Base-by-base conservation (phyloP, 345 rosid genomes). In the Anastatica hierochuntica region DNA sequence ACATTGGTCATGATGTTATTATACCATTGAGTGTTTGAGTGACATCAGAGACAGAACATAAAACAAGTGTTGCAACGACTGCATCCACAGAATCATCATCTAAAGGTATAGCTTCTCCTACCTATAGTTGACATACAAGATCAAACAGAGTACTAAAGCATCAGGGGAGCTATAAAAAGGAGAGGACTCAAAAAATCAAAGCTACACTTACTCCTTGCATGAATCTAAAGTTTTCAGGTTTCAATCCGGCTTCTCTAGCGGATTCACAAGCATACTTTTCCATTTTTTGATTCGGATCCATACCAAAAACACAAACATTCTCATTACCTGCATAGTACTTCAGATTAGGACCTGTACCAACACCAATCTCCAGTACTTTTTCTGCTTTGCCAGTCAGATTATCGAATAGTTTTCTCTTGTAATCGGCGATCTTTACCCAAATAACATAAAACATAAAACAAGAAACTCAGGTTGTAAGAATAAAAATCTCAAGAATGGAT, bases 341-440 rank as follows among this genome's bases (percentile, higher is more conserved):
- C 70, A 90, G 77, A 58, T 90, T 84, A 1, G 98, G 94, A 46
- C 89, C 95, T 5, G 98, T 76, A 8, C 98, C 96, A 46, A 82
- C 70, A 4, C 96, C 97, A 57, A 90, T 75, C 79, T 90, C 95
- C 74, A 90, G 53, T 24, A 84, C 76, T 41, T 65, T 73, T 73
- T 74, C 67, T 16, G 77, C 82, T 60, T 77, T 76, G 13, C 90
- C 86, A 16, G 65, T 76, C 74, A 90, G 59, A 10, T 69, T 74
- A 38, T 21, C 43, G 65, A 90, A 86, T 27, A 86, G 73, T 57
- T 62, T 63, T 36, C 67, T 69, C 70, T 84, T 86, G 72, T 75
- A 86, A 56, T 51, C 70, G 20, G 82, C 76, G 66, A 86, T 61
- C 95, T 90, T 58, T n/a, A n/a, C n/a, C n/a, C n/a, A n/a, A n/a